Evolutionary conservation across 2,329 filamentous ascomycete species (phyloP), one percentile per base, ranked within the genome.

Genomic region (Trichoderma guizhouense): DNA sequence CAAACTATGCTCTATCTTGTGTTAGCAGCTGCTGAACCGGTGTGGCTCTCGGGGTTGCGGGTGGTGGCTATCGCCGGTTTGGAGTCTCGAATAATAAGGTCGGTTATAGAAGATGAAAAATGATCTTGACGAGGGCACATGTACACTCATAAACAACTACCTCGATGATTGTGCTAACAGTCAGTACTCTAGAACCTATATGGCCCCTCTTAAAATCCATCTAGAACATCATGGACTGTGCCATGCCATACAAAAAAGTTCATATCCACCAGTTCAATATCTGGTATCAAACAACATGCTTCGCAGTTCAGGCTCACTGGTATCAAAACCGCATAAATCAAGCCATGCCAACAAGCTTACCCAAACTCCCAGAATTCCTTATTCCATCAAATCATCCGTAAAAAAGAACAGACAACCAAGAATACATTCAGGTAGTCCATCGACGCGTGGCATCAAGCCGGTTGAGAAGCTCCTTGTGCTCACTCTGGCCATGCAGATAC

Each of bases 391-490:
- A 58, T 32, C 55, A 47, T 47, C 43, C 18, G 18, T 47, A 11
- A 0, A 47, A 47, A 11, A 21, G 0, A 47, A 9, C 8, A 47
- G 3, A 47, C n/a, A 21, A 21, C 15, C 43, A 47, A 47, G 7
- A 21, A 21, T n/a, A 8, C 43, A 21, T 47, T 28, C 15, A 30
- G 26, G 30, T 3, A 30, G 14, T 30, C 55, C 55, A 15, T 32
- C 51, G 21, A 15, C 24, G 39, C 28, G 55, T 9, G 65, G 47
- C 12, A 71, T 72, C 93, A 78, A 95, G 95, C 71, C 93, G 86
- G 62, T 92, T 92, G 71, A 95, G 85, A 76, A 95, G 84, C 80
- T 94, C 93, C 84, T 95, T 95, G 77, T 91, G 88, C 80, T 93
- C 91, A 75, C 89, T 91, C 80, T 91, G 90, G 24, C 91, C 88